phyloP scores from a whole-genome alignment of 2,329 filamentous ascomycete genomes.

The Aspergillus fischeri region DNA sequence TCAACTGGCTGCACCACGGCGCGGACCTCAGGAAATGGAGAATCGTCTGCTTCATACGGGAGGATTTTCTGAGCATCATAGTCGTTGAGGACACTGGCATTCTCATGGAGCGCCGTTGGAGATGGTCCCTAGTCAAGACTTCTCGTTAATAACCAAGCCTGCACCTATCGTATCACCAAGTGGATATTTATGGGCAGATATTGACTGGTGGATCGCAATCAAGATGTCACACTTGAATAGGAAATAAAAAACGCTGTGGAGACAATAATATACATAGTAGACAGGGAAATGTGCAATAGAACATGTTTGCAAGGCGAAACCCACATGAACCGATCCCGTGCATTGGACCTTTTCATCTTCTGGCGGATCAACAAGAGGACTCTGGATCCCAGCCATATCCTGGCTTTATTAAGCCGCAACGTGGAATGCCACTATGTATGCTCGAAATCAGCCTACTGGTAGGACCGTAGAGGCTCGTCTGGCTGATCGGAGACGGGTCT shows the following conservation, averaged over 20 bases:
- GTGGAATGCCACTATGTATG: background rate
- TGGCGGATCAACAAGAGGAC: background rate
- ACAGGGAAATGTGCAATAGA: background rate
- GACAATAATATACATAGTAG: background rate
- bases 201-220: background rate
- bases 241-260: background rate
- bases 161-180: background rate
- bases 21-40: constrained; percentile 38
- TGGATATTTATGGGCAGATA: background rate
- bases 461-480: background rate
- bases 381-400: background rate
- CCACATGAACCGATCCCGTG: constrained; percentile 5
- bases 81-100: constrained; percentile 26
- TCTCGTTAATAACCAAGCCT: background rate
- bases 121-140: constrained; percentile 11
- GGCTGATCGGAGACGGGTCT: background rate
- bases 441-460: background rate
- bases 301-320: background rate
- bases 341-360: background rate
- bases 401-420: background rate
- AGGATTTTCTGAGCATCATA: constrained; percentile 29
- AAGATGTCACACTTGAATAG: background rate
- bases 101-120: constrained; percentile 9
- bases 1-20: constrained; percentile 33
- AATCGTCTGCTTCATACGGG: constrained; percentile 34